A percentile compares a stretch with the other conserved stretches of the same genome.
Conservation (phyloP, 257 asterid species). For the Nicotiana knightiana region DNA sequence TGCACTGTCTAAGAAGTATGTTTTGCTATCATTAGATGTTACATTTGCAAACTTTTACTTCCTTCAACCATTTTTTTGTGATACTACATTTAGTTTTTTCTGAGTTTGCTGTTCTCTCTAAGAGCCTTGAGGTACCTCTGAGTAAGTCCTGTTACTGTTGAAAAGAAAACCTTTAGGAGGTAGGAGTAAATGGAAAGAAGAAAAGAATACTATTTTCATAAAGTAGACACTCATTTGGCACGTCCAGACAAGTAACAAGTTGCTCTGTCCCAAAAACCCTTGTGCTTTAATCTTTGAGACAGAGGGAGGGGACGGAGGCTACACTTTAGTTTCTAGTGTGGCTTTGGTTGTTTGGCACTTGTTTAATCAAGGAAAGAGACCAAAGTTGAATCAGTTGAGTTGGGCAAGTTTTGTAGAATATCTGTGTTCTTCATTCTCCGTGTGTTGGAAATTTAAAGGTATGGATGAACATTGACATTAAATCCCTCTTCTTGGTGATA, state of each 20-base stretch:
- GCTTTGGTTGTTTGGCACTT: neutral
- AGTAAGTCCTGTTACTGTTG: neutral
- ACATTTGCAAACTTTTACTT: neutral
- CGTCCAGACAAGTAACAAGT: neutral
- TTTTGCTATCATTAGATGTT: neutral
- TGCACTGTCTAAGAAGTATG: neutral
- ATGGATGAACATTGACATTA: neutral
- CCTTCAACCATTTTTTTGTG: neutral
- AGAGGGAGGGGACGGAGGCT: neutral
- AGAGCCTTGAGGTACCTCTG: neutral
- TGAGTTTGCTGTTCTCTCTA: neutral
- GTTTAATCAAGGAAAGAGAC: neutral
- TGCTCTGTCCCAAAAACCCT: neutral
- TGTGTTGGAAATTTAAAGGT: neutral
- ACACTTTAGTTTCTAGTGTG: neutral
- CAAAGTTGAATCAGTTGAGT: neutral
- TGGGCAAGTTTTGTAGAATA: neutral
- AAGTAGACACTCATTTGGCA: neutral
- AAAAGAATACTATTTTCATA: neutral
- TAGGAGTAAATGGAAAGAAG: neutral
- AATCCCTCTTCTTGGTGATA: neutral
- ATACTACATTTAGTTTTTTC: neutral
- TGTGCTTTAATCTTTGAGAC: neutral
- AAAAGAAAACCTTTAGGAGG: neutral
- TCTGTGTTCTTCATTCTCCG: neutral